Evolutionary conservation across 768 basidiomycete genomes (phyloP), one percentile per base, ranked within the genome.

Genomic region (Epithele typhae): DNA sequence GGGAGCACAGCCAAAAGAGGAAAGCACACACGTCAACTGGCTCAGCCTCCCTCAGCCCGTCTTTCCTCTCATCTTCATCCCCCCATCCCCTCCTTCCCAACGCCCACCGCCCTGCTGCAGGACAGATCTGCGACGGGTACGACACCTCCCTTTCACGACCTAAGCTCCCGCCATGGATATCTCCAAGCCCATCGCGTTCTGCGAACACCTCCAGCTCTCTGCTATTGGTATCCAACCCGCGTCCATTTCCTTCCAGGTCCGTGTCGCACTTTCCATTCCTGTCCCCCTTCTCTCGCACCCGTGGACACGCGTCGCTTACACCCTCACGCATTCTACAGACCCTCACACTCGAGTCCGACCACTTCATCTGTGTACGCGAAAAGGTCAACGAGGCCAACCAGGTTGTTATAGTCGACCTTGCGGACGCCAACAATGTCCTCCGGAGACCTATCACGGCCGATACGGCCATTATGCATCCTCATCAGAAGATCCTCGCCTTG

Each of bases 351-450:
- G 93, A 98, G 71, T 95, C 92, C 55, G 96, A 99, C 75, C 89
- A 91, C 66, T 99, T 90, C 70, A 96, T 99, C 59, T 98, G 96
- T 66, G 83, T 98, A 51, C 88, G 95, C 46, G 95, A 98, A 74
- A 93, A 92, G 68, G 79, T 92, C 62, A 84, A 87, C 60, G 93
- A 94, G 54, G 85, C 91, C 62, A 92, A 95, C 69, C 94, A 97
- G 70, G 96, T 99, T 54, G 95, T 97, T 64, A 98, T 99, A 64
- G 88, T 99, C 63, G 95, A 98, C 82, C 84, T 99, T 54, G 75
- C 87, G 51, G 92, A 98, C 67, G 92, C 94, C 59, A 97, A 97
- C 73, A 91, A 95, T 85, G 89, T 98, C 59, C 79, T 94, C 46
- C 85, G 93, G 50, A 77, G 93, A 57, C 93, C 93, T 52, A 98